These are phyloP conservation scores for Globisporangium nodosum DNA, from an alignment of 352 stramenopile genomes.

Conservation along the genomic window DNA sequence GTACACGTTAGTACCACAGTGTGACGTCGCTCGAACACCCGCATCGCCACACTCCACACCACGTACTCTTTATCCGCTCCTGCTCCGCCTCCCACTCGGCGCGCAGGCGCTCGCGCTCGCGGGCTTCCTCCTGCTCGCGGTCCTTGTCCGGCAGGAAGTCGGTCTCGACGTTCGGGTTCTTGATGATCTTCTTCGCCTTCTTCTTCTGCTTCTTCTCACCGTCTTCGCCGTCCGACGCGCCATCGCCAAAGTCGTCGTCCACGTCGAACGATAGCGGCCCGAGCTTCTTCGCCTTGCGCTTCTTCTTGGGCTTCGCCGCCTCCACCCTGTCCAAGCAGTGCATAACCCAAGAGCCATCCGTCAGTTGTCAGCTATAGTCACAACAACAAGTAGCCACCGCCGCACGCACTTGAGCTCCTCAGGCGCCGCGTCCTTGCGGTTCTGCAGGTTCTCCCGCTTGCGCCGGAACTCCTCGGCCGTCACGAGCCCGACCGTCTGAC, in stretches of 20 bases:
- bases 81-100: constrained; percentile 92
- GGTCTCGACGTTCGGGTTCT: constrained; percentile 93
- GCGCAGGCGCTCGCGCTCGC: constrained; percentile 78
- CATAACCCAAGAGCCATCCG: background rate
- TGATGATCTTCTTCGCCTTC: constrained; percentile 70
- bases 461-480: constrained; percentile 92
- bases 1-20: background rate
- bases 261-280: constrained; percentile 77
- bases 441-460: constrained; percentile 76
- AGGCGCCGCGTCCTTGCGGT: constrained; percentile 21
- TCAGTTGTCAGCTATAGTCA: background rate
- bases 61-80: constrained; percentile 88
- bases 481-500: constrained; percentile 90
- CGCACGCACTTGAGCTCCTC: constrained; percentile 24
- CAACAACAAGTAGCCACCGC: background rate
- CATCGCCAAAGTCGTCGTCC: constrained; percentile 60
- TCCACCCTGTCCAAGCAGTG: constrained; percentile 17
- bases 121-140: constrained; percentile 76
- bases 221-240: constrained; percentile 12
- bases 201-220: constrained; percentile 18
- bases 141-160: constrained; percentile 94
- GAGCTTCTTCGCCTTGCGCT: constrained; percentile 76
- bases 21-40: background rate
- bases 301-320: constrained; percentile 62
- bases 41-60: background rate